These are phyloP conservation scores for Aotearoamyces nothofagi DNA, from an alignment of 2,329 filamentous ascomycete genomes.

Conservation along the genomic window DNA sequence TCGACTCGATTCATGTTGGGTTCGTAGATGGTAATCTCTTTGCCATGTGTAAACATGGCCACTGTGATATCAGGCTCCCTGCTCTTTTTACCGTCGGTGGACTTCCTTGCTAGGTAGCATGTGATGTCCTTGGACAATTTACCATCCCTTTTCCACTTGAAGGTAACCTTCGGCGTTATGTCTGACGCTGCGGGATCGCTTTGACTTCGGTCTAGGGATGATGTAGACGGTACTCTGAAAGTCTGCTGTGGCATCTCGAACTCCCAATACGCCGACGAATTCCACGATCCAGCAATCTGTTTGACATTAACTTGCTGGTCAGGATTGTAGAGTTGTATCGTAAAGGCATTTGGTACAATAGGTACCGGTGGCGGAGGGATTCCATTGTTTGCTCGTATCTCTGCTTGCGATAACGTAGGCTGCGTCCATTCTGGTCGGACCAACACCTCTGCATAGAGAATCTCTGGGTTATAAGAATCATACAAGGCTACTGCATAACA, in stretches of 20 bases:
- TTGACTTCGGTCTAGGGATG: constrained; percentile 60
- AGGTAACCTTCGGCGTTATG: constrained; percentile 59
- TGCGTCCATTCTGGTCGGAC: constrained; percentile 77
- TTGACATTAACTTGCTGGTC: constrained; percentile 66
- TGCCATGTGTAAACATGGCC: constrained; percentile 65
- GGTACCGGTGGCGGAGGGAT: constrained; percentile 51
- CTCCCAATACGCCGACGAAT: constrained; percentile 67
- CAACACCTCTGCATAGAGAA: constrained; percentile 78
- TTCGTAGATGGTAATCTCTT: constrained; percentile 73
- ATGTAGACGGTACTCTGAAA: constrained; percentile 68
- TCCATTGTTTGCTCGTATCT: constrained; percentile 57
- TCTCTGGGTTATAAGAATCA: constrained; percentile 65
- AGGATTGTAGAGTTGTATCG: constrained; percentile 85
- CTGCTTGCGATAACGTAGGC: constrained; percentile 65
- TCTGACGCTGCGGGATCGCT: constrained; percentile 38
- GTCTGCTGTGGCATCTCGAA: constrained; percentile 82
- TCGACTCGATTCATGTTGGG: constrained; percentile 83
- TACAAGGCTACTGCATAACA: constrained; percentile 78
- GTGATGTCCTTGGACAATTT: constrained; percentile 77
- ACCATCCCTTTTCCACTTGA: constrained; percentile 82
- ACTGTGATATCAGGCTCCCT: constrained; percentile 93
- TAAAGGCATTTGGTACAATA: constrained; percentile 62
- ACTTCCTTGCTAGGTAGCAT: constrained; percentile 72
- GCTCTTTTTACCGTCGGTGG: constrained; percentile 56
- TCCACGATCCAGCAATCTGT: constrained; percentile 63